These are phyloP conservation scores for Suhomyces canberraensis DNA, from an alignment of 805 yeast species.

Conservation along the genomic window DNA sequence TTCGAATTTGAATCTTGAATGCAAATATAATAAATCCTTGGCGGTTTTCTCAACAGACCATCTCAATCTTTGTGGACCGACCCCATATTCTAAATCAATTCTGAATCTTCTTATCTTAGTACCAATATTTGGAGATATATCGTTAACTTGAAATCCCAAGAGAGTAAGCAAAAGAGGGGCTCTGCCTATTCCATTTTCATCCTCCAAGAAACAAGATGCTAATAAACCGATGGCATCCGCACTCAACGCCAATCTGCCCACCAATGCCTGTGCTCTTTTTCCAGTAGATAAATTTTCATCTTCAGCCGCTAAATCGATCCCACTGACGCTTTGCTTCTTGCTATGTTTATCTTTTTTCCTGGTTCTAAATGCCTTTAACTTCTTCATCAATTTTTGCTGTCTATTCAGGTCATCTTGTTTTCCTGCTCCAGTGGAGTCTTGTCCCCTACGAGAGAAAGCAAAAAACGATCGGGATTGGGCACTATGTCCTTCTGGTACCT, in stretches of 20 bases:
- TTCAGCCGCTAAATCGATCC: conserved; percentile 14
- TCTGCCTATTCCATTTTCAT: conserved; percentile 70
- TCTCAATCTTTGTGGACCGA: conserved; percentile 69
- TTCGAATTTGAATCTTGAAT: conserved; percentile 60
- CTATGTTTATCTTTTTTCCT: conserved; percentile 23
- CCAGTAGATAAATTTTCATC: conserved; percentile 30
- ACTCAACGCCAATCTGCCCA: conserved; percentile 54
- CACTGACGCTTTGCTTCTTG: conserved; percentile 13
- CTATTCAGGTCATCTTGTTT: conserved; percentile 10
- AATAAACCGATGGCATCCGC: conserved; percentile 72
- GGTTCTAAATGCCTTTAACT: conserved; percentile 24
- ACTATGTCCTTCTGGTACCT: background rate
- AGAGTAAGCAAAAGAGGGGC: conserved; percentile 81
- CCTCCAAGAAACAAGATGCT: conserved; percentile 71
- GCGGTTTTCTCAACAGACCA: conserved; percentile 79
- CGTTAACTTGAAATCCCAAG: conserved; percentile 61
- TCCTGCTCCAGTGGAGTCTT: background rate
- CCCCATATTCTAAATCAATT: conserved; percentile 86
- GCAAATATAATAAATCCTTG: conserved; percentile 69
- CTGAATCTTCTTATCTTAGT: conserved; percentile 48
- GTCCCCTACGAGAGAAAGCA: conserved; percentile 5
- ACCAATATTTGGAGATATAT: conserved; percentile 38
- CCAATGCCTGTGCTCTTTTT: conserved; percentile 33
- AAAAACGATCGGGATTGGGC: conserved; percentile 6
- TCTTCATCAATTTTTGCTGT: conserved; percentile 18